Conservation (phyloP, 2,329 filamentous ascomycete genomes). For the Xylaria multiplex region DNA sequence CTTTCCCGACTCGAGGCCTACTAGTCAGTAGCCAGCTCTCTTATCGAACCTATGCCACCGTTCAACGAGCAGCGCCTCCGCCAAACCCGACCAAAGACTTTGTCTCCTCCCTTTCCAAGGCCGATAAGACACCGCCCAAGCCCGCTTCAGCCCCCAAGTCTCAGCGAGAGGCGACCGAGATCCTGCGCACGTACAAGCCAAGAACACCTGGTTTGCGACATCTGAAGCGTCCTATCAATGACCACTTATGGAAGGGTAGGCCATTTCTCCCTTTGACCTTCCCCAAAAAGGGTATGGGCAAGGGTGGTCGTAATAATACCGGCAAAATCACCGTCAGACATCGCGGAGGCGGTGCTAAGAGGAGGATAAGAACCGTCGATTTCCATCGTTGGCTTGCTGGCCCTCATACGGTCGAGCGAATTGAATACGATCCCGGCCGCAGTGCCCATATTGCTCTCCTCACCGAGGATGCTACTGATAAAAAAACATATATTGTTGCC, state of each 20-base stretch:
- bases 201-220: slow-evolving; percentile 92
- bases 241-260: slow-evolving; percentile 95
- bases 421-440: slow-evolving; percentile 94
- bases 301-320: slow-evolving; percentile 90
- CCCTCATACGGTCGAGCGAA: slow-evolving; percentile 87
- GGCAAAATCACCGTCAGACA: slow-evolving; percentile 90
- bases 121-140: slow-evolving; percentile 34
- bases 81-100: slow-evolving; percentile 27
- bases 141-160: slow-evolving; percentile 36
- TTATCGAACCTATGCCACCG: slow-evolving; percentile 47
- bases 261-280: slow-evolving; percentile 85
- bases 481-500: slow-evolving; percentile 92
- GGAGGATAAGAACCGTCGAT: slow-evolving; percentile 91
- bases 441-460: slow-evolving; percentile 93
- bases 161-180: slow-evolving; percentile 51
- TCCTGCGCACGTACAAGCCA: slow-evolving; percentile 88
- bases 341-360: slow-evolving; percentile 89
- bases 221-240: slow-evolving; percentile 90
- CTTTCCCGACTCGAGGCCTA: slow-evolving; percentile 44
- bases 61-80: slow-evolving; percentile 38
- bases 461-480: slow-evolving; percentile 76
- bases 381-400: slow-evolving; percentile 83
- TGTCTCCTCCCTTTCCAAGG: slow-evolving; percentile 36
- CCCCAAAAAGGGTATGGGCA: slow-evolving; percentile 89
- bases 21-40: slow-evolving; percentile 41